Conservation (phyloP, 2,329 filamentous ascomycete genomes). For the Pseudogymnoascus sp. region DNA sequence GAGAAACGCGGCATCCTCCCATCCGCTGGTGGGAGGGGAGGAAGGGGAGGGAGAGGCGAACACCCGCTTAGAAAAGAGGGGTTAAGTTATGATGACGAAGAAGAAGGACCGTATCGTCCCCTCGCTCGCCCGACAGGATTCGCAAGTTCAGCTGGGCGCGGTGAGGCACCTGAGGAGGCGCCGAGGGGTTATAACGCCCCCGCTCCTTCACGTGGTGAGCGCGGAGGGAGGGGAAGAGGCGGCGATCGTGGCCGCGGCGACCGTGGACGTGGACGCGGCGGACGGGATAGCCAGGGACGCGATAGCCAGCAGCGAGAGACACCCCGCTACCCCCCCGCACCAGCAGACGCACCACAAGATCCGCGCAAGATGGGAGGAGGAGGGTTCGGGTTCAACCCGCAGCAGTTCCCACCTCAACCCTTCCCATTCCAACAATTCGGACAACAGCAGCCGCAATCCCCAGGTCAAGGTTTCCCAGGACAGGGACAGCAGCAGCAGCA, state of each 20-base stretch:
- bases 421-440: slow-evolving; percentile 18
- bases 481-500: slow-evolving; percentile 29
- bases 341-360: slow-evolving; percentile 15
- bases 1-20: slow-evolving; percentile 49
- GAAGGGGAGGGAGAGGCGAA: slow-evolving; percentile 23
- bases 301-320: slow-evolving; percentile 25
- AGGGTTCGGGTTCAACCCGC: background rate
- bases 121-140: slow-evolving; percentile 61
- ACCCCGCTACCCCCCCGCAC: slow-evolving; percentile 20
- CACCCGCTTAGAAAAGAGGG: slow-evolving; percentile 28
- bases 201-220: slow-evolving; percentile 8
- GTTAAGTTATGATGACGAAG: slow-evolving; percentile 61
- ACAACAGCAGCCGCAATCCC: slow-evolving; percentile 19
- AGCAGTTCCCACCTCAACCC: background rate
- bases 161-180: slow-evolving; percentile 33
- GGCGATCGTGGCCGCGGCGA: slow-evolving; percentile 29
- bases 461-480: background rate
- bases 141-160: slow-evolving; percentile 36
- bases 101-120: slow-evolving; percentile 63
- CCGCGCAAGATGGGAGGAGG: slow-evolving; percentile 17
- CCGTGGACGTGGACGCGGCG: slow-evolving; percentile 27
- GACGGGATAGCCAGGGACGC: slow-evolving; percentile 34
- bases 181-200: slow-evolving; percentile 24
- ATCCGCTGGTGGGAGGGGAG: slow-evolving; percentile 32
- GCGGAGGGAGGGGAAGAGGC: slow-evolving; percentile 31